A percentile compares a stretch with the other conserved stretches of the same genome.
Conservation (phyloP, 306 rosid genomes). For the Lablab purpureus region DNA sequence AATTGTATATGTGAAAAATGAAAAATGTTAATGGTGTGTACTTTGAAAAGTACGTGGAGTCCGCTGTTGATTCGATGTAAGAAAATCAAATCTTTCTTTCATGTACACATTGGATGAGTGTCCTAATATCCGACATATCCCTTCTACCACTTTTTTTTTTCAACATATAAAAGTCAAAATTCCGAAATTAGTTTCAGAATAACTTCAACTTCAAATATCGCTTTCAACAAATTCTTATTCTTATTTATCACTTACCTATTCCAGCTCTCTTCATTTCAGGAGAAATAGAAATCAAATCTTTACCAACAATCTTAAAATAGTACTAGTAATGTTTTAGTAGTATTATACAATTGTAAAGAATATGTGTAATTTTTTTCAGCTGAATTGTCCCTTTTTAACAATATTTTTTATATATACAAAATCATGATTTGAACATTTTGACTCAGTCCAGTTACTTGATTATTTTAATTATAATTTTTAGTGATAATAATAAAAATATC, state of each 20-base stretch:
- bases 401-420: too few species aligned
- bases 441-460: too few species aligned
- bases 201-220: neutral
- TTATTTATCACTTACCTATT: neutral
- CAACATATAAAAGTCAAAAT: neutral
- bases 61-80: neutral
- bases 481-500: too few species aligned
- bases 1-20: neutral
- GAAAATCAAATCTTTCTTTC: neutral
- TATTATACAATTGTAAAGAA: too few species aligned
- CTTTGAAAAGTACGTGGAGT: slow-evolving; percentile 1
- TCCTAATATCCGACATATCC: neutral
- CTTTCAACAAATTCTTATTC: slow-evolving; percentile 1
- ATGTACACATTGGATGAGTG: neutral
- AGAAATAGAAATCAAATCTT: neutral
- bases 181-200: too few species aligned
- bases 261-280: neutral
- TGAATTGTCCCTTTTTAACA: too few species aligned
- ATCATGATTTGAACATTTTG: too few species aligned
- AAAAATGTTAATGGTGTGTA: neutral
- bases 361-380: neutral
- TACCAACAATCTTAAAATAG: neutral
- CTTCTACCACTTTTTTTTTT: neutral
- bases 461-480: too few species aligned
- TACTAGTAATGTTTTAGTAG: neutral